phyloP scores from a whole-genome alignment of 1,284 basidiomycete genomes.

The Cutaneotrichosporon cyanovorans region DNA sequence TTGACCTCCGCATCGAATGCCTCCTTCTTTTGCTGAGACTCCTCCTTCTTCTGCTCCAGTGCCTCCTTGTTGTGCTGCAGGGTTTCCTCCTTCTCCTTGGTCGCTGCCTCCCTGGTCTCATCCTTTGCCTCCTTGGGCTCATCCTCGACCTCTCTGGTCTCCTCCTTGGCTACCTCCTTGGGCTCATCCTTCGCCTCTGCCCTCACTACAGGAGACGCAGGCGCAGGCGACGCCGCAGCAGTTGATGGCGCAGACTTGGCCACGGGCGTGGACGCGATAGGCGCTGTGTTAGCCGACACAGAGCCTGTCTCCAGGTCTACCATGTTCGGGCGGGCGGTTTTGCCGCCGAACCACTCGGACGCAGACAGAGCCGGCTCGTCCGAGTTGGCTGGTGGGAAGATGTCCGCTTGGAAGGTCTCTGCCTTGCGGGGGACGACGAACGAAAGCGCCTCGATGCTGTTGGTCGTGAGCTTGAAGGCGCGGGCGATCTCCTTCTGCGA shows the following conservation, averaged over 20 bases:
- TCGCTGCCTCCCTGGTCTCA: conserved; percentile 20
- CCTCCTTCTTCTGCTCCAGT: not conserved
- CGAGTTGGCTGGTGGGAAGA: conserved; percentile 85
- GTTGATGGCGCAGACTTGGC: conserved; percentile 7
- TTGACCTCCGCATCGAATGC: not conserved
- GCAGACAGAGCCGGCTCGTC: conserved; percentile 70
- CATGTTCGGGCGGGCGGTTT: conserved; percentile 62
- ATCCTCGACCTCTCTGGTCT: conserved; percentile 10
- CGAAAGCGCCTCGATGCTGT: conserved; percentile 74
- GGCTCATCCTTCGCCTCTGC: conserved; percentile 14
- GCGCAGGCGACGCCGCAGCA: not conserved
- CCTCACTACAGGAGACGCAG: conserved; percentile 1
- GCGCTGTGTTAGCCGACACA: conserved; percentile 40
- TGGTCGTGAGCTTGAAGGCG: conserved; percentile 79
- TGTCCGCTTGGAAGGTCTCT: conserved; percentile 50
- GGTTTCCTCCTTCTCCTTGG: not conserved
- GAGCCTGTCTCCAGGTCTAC: conserved; percentile 49
- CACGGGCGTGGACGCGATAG: conserved; percentile 36
- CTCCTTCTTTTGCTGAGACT: conserved; percentile 1
- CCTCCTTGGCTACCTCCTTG: conserved; percentile 9
- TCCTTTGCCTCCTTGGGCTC: conserved; percentile 15
- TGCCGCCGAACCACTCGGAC: conserved; percentile 78
- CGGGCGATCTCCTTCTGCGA: conserved; percentile 91
- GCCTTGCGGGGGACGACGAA: conserved; percentile 86
- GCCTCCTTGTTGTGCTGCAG: no score